A percentile compares a stretch with the other conserved stretches of the same genome.
Evolutionary conservation across 2,329 filamentous ascomycete species (phyloP).

Genomic region (Trichoderma sp.): DNA sequence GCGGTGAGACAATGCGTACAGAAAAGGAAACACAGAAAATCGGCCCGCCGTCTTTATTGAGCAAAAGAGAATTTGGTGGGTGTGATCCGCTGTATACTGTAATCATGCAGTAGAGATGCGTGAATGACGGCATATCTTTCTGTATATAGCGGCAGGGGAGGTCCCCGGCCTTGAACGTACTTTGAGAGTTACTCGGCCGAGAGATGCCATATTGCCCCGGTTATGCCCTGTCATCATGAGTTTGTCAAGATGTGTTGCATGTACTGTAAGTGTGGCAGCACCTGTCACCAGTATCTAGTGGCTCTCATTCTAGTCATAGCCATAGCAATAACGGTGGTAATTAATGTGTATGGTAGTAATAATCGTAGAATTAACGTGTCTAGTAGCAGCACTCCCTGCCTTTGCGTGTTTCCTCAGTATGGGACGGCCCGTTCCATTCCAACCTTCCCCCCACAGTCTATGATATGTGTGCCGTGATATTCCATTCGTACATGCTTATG

Average conservation of each 20-base stretch:
- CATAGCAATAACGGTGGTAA: background rate
- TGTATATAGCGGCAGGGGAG: background rate
- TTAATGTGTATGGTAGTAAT: background rate
- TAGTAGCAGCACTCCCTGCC: background rate
- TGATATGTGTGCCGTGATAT: slow-evolving; percentile 11
- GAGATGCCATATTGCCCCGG: background rate
- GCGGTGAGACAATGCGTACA: background rate
- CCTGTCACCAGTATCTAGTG: too few species aligned
- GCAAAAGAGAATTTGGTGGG: background rate
- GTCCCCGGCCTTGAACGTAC: background rate
- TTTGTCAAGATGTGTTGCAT: background rate
- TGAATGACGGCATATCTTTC: background rate
- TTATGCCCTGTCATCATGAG: background rate
- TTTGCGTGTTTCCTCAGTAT: background rate
- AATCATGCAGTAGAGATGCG: background rate
- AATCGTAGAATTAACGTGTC: background rate
- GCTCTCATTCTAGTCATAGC: background rate
- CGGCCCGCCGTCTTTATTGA: background rate
- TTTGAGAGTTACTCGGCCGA: background rate
- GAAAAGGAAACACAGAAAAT: background rate
- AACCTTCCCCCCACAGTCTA: slow-evolving; percentile 1
- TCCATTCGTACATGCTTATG: slow-evolving; percentile 15
- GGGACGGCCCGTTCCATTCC: slow-evolving; percentile 15
- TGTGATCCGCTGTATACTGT: background rate
- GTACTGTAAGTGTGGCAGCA: background rate